Conservation (phyloP, 1,284 basidiomycete genomes). For the Vanrija pseudolonga region DNA sequence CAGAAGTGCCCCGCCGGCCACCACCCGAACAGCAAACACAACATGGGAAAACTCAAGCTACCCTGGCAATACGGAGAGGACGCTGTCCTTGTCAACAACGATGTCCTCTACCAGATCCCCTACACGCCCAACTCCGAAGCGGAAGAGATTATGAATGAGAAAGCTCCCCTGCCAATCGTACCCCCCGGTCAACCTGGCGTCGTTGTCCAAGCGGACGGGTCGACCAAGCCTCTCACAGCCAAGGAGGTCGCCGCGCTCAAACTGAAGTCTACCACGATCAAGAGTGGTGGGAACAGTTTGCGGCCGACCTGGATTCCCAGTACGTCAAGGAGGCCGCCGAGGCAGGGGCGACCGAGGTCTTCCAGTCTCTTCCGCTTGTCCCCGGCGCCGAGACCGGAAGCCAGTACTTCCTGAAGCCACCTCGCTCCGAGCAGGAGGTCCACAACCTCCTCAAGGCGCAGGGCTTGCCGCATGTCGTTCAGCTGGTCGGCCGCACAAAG, state of each 20-base stretch:
- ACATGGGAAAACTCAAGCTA: too few species aligned
- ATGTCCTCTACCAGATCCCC: too few species aligned
- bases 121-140: too few species aligned
- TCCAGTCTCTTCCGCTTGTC: background rate
- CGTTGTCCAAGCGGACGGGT: background rate
- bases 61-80: too few species aligned
- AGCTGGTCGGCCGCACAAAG: background rate
- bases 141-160: too few species aligned
- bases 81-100: too few species aligned
- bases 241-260: background rate
- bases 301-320: background rate
- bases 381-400: background rate
- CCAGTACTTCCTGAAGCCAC: background rate
- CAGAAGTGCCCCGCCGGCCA: too few species aligned
- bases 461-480: background rate
- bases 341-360: background rate
- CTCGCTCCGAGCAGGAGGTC: background rate
- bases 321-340: background rate
- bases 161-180: too few species aligned
- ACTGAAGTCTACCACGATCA: background rate
- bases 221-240: background rate
- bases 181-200: too few species aligned
- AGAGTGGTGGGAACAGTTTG: background rate
- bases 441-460: background rate
- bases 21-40: too few species aligned